phyloP scores from a whole-genome alignment of 768 basidiomycete species.

The Boletus eberwhitei region DNA sequence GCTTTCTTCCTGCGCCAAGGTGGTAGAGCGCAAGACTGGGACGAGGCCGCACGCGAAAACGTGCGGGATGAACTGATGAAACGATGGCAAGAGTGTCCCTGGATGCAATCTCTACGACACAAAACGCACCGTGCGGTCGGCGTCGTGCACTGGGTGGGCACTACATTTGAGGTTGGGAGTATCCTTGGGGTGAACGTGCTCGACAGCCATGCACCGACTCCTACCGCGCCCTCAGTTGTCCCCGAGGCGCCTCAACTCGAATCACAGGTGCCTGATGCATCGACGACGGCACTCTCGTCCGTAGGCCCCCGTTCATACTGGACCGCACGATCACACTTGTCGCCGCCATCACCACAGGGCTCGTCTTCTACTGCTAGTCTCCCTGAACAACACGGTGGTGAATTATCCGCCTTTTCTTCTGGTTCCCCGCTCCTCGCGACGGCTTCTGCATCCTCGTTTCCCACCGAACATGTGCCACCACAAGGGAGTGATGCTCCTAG shows the following conservation, averaged over 20 bases:
- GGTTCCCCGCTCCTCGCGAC: conserved; percentile 20
- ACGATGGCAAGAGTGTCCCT: conserved; percentile 66
- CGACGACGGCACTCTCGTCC: conserved; percentile 22
- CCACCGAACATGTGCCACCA: neutral
- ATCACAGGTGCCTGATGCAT: conserved; percentile 9
- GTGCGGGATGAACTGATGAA: conserved; percentile 54
- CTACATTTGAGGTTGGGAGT: conserved; percentile 75
- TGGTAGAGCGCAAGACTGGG: conserved; percentile 67
- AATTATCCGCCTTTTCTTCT: conserved; percentile 21
- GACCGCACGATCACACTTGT: conserved; percentile 19
- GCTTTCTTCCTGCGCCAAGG: conserved; percentile 63
- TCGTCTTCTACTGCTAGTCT: conserved; percentile 15
- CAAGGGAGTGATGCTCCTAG: conserved; percentile 14
- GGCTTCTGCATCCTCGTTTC: conserved; percentile 9
- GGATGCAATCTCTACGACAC: conserved; percentile 48
- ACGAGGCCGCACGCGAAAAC: conserved; percentile 47
- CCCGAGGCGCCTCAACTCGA: conserved; percentile 3
- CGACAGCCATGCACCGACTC: conserved; percentile 21
- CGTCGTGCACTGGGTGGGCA: conserved; percentile 59
- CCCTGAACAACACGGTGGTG: conserved; percentile 12
- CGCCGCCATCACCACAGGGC: conserved; percentile 8
- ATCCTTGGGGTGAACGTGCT: conserved; percentile 68
- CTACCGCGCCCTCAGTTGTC: neutral
- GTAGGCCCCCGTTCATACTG: conserved; percentile 21
- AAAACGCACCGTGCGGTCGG: conserved; percentile 3